phyloP scores from a whole-genome alignment of 768 basidiomycete species.

The Chalciporus piperatus region DNA sequence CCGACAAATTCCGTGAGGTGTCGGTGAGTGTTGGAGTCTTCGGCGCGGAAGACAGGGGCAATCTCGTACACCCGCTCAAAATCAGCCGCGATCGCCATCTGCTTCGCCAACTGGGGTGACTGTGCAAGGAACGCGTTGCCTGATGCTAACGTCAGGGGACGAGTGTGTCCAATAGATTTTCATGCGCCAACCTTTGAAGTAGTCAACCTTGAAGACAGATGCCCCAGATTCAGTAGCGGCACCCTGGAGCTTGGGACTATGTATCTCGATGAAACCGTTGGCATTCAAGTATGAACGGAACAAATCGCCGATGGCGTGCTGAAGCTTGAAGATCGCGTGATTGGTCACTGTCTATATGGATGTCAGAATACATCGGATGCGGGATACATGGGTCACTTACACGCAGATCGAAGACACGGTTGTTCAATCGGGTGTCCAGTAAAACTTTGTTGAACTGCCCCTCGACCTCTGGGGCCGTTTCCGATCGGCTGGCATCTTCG shows the following conservation, averaged over 20 bases:
- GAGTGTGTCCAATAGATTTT: background rate
- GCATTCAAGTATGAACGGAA: constrained; percentile 80
- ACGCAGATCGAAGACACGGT: constrained; percentile 90
- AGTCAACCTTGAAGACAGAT: constrained; percentile 95
- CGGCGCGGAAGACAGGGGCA: constrained; percentile 94
- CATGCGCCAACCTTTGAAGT: constrained; percentile 77
- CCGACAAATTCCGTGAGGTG: constrained; percentile 99
- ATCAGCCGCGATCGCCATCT: constrained; percentile 99
- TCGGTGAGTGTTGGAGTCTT: constrained; percentile 95
- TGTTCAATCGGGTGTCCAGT: constrained; percentile 92
- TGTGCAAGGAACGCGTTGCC: constrained; percentile 92
- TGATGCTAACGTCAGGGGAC: constrained; percentile 29
- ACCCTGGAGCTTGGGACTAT: constrained; percentile 95
- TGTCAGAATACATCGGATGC: constrained; percentile 6
- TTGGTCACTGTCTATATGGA: constrained; percentile 79
- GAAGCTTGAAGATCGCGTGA: constrained; percentile 92
- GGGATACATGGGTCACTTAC: constrained; percentile 41
- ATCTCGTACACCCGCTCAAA: constrained; percentile 99
- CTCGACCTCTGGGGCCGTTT: constrained; percentile 61
- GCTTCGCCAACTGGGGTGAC: constrained; percentile 95
- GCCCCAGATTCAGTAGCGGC: constrained; percentile 97
- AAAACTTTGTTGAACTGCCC: constrained; percentile 77
- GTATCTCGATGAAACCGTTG: constrained; percentile 88
- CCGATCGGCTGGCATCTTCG: constrained; percentile 88
- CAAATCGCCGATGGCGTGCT: constrained; percentile 81